Conservation (phyloP, 192 early-diverging fungal species). For the Pilaira anomala region DNA sequence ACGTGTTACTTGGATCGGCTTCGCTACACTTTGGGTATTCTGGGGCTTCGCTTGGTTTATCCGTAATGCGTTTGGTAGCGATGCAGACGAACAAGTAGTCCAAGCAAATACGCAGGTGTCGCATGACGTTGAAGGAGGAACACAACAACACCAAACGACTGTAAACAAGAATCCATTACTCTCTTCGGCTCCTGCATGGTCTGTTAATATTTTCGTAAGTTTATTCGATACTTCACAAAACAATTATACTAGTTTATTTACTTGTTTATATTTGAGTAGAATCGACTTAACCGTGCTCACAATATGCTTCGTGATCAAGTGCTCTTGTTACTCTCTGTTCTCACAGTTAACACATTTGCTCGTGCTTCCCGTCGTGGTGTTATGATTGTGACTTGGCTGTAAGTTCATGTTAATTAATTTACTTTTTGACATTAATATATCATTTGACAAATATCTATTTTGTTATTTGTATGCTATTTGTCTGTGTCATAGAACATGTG, state of each 20-base stretch:
- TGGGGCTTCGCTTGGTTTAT: conserved; percentile 34
- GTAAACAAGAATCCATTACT: not conserved
- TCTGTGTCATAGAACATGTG: not conserved
- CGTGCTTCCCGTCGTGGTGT: conserved; percentile 32
- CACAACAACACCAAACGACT: too few relatives aligned
- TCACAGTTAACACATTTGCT: conserved; percentile 37
- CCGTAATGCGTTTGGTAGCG: conserved; percentile 25
- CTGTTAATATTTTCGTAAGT: conserved; percentile 18
- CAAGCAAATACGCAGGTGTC: not conserved
- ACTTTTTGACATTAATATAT: too few relatives aligned
- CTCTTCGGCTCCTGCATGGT: conserved; percentile 13
- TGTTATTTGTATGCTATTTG: not conserved
- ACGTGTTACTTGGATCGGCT: conserved; percentile 29
- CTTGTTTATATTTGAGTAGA: conserved; percentile 7
- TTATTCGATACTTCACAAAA: not conserved
- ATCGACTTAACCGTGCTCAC: conserved; percentile 26
- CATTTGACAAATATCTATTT: too few relatives aligned
- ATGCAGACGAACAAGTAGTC: not conserved
- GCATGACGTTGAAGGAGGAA: not conserved
- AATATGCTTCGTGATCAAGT: conserved; percentile 34
- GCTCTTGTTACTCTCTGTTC: conserved; percentile 29
- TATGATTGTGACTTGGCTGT: conserved; percentile 41
- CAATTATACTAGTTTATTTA: not conserved
- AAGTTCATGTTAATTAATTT: conserved; percentile 15
- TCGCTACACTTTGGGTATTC: conserved; percentile 26